Evolutionary conservation across 139 green algal genomes (phyloP), one percentile per base, ranked within the genome.

Genomic region (Chlamydomonas sp.): DNA sequence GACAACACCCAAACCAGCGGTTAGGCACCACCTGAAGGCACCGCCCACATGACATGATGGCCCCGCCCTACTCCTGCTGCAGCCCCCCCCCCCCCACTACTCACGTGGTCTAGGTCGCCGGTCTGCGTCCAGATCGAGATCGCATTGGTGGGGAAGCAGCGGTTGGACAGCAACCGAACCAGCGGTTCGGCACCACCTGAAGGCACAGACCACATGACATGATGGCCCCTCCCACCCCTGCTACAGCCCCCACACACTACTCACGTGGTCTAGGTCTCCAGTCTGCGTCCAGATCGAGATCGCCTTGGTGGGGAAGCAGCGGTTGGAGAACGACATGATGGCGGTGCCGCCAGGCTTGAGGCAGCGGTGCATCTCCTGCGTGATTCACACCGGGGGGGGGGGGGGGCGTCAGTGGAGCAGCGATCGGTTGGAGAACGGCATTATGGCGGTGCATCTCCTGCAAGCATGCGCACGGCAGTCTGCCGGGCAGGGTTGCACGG

Each of bases 251-350:
- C 65, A 61, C 31, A 43, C 26, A 57, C 54, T 67, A 6, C 49
- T 66, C 8, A 65, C 33, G 67, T 73, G 67, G 49, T 73, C 67
- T 28, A 35, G 1, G 34, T 70, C 72, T 35, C 39, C 65, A n/a
- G 65, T 71, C n/a, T 71, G 65, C 4, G 65, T 71, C 65, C 65
- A 71, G 38, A 71, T 24, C 24, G 62, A 54, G 37, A 69, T 69
- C 24, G 62, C 62, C 65, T 97, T 97, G 16, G 92, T 97, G 35
- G 90, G 90, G 75, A 97, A 97, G 79, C 90, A 97, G 33, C 91
- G 73, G 83, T 96, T 96, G 48, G 30, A 48, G 76, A 96, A 96
- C 47, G 73, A 86, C 88, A 94, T 93, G 58, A 84, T 77, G 1
- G 85, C 85, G 1, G 78, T 74, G 36, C 90, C 90, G 0, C 90